Evolutionary conservation across 345 rosid species (phyloP), one percentile per base, ranked within the genome.

Genomic region (Nasturtium officinale): DNA sequence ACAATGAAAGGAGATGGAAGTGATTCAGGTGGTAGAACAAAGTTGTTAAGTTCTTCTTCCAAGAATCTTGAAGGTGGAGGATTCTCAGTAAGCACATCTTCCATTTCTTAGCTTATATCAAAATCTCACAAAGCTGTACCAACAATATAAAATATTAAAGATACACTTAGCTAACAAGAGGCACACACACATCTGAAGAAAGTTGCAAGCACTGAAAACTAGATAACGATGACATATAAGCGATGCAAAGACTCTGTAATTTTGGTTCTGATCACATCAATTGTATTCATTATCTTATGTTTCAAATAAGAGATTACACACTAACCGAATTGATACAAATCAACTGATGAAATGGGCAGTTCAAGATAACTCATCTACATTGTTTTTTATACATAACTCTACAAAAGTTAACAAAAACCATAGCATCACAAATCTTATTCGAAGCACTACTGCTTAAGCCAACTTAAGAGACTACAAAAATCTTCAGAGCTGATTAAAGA

Each of bases 31-130:
- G 86, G 86, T 13, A 76, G 65, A 9, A 86, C 47, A 62, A 91
- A 95, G 81, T 86, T 95, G 87, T 88, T 89, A 40, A 95, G 96
- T 74, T 95, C 99, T 74, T 95, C 99, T 85, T 85, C 87, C 47
- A 88, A 85, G 81, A 95, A 91, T 80, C 98, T 87, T 42, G 99
- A 90, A 61, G 99, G 98, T 38, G 96, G 97, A 18, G 99, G 96
- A 32, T 87, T 82, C 83, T 95, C 96, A 0, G 96, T 91, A 18
- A 95, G 80, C 9, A 90, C 86, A 81, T 91, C 96, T 84, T 88
- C 99, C 99, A 95, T 95, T 56, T 54, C 76, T 77, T 45, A 67
- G 21, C 51, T 26, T 35, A 9, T 17, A 20, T 29, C 32, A 9
- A 3, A 50, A 20, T 78, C 42, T 63, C 40, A 17, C 67, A 35